A percentile compares a stretch with the other conserved stretches of the same genome.
Conservation (phyloP, 2,329 filamentous ascomycete genomes). For the Erysiphe pisi region DNA sequence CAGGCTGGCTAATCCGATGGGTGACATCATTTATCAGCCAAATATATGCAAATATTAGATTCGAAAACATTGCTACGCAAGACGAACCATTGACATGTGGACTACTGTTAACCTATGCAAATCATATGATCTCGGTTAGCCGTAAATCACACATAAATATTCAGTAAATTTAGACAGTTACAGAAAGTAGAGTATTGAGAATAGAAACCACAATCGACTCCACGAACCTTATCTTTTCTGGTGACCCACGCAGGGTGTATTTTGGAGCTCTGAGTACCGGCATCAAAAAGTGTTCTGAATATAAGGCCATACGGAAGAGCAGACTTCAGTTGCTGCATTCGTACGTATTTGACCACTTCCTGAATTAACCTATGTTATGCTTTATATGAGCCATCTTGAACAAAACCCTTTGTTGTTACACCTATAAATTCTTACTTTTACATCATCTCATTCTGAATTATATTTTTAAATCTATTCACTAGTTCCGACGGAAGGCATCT, state of each 20-base stretch:
- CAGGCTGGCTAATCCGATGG: too few species aligned
- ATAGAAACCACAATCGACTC: background rate
- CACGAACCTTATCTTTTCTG: slow-evolving; percentile 21
- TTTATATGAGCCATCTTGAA: slow-evolving; percentile 9
- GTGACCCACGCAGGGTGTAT: background rate
- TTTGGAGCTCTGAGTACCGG: slow-evolving; percentile 19
- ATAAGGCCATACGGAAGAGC: background rate
- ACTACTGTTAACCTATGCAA: too few species aligned
- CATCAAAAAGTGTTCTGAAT: background rate
- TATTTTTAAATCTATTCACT: background rate
- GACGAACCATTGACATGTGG: too few species aligned
- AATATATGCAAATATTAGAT: too few species aligned
- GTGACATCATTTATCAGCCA: too few species aligned
- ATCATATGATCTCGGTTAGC: background rate
- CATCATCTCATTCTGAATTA: background rate
- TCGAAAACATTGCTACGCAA: too few species aligned
- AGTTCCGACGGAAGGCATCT: background rate
- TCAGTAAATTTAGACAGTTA: background rate
- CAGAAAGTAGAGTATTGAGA: too few species aligned
- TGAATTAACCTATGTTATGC: background rate
- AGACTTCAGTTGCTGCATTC: background rate
- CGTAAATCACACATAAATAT: background rate
- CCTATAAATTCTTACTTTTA: background rate
- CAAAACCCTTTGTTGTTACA: background rate
- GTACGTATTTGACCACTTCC: slow-evolving; percentile 13